Base-by-base conservation (phyloP, 768 basidiomycete species). In the Lentinula boryana region DNA sequence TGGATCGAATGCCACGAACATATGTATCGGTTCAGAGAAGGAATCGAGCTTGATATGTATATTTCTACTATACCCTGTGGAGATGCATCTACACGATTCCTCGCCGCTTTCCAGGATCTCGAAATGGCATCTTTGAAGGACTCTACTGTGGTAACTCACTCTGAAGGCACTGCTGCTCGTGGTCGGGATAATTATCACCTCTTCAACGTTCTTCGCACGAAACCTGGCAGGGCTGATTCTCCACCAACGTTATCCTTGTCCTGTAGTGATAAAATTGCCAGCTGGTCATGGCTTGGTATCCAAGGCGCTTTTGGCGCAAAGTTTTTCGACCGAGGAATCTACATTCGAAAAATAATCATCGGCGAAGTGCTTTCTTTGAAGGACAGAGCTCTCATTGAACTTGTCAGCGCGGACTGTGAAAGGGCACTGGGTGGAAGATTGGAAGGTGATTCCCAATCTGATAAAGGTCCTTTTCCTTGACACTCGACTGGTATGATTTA, bases 231-330 rank as follows among this genome's bases (percentile, higher is more conserved):
- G 56, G 89, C 92, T 0, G 95, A 98, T 68, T 88, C 94, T 0
- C 87, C 87, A 0, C 85, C 86, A 0, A 93, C 95, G 1, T 70
- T 83, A 0, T 92, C 83, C 67, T 91, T 97, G 87, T 93, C 94
- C 0, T 98, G 95, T 73, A 93, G 90, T 65, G 95, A 98, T 70
- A 98, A 98, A 73, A 88, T 98, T 44, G 93, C 93, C 0, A 74
- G 82, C 4, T 98, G 95, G 94, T 85, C 80, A 58, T 82, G 88
- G 0, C 75, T 93, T 3, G 95, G 95, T 0, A 77, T 96, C 27
- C 93, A 96, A 68, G 95, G 96, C 3, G 88, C 91, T 1, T 75
- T 97, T 52, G 82, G 83, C 2, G 80, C 86, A 5, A 73, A 62
- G 15, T 76, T 82, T 63, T 73, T 85, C 43, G 66, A 65, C 16